A percentile compares a stretch with the other conserved stretches of the same genome.
phyloP scores from a whole-genome alignment of 2,329 filamentous ascomycete species.

The Paraphaeosphaeria sporulosa region DNA sequence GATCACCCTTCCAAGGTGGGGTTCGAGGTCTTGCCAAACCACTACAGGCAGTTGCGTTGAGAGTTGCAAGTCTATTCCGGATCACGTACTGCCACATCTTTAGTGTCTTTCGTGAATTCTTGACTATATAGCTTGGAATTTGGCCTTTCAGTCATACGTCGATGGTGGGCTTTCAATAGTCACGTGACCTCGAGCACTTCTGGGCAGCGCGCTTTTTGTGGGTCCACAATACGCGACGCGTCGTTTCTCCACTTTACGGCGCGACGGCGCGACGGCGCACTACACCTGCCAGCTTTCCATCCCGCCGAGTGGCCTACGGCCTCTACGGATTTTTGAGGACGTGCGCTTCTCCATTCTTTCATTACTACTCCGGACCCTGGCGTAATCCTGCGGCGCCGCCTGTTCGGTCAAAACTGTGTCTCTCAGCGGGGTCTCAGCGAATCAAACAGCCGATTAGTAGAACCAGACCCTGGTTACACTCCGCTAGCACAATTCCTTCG shows the following conservation, averaged over 20 bases:
- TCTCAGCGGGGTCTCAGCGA: not conserved
- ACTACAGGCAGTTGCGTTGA: too few species aligned
- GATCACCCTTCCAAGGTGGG: too few species aligned
- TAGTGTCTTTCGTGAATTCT: too few species aligned
- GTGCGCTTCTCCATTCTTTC: not conserved
- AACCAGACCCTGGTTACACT: not conserved
- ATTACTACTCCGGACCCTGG: not conserved
- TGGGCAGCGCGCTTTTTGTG: not conserved
- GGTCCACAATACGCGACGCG: not conserved
- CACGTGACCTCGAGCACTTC: not conserved
- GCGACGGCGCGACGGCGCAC: not conserved
- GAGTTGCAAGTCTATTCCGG: too few species aligned
- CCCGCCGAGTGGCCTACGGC: not conserved
- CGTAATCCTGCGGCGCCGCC: not conserved
- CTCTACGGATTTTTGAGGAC: not conserved
- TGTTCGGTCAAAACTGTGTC: not conserved
- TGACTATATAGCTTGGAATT: too few species aligned
- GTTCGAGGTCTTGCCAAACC: too few species aligned
- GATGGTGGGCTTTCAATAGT: not conserved
- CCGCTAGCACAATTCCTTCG: not conserved
- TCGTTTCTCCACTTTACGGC: not conserved
- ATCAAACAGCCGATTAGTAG: not conserved
- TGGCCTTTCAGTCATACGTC: too few species aligned
- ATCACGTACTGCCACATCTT: too few species aligned
- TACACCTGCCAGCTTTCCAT: not conserved